Evolutionary conservation across 768 basidiomycete genomes (phyloP).

Genomic region (Lyophyllum shimeji): DNA sequence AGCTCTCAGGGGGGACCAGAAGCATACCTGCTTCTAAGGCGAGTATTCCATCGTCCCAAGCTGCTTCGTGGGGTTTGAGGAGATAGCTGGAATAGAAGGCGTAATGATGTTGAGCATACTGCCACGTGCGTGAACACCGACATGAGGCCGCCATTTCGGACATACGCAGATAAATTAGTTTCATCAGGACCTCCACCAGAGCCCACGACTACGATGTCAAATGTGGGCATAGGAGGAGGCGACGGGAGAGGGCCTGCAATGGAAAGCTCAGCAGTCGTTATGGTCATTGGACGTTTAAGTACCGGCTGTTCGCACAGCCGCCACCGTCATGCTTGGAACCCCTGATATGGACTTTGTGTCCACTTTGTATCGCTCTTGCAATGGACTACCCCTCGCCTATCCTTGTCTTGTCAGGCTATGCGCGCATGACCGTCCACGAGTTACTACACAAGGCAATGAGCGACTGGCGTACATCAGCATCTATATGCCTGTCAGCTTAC

Average conservation of each 20-base stretch:
- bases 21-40: slow-evolving; percentile 84
- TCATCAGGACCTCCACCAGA: slow-evolving; percentile 90
- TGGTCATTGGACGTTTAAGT: slow-evolving; percentile 11
- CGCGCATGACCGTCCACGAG: neutral
- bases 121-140: slow-evolving; percentile 14
- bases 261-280: slow-evolving; percentile 11
- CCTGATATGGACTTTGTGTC: slow-evolving; percentile 11
- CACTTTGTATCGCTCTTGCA: slow-evolving; percentile 2
- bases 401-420: neutral
- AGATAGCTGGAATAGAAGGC: slow-evolving; percentile 64
- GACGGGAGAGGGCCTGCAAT: neutral
- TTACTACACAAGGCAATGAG: slow-evolving; percentile 5
- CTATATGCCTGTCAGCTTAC: neutral
- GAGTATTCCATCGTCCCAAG: slow-evolving; percentile 82
- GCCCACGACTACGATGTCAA: slow-evolving; percentile 77
- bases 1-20: neutral
- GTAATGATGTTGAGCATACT: slow-evolving; percentile 9
- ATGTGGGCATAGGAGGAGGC: slow-evolving; percentile 38
- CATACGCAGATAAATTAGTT: slow-evolving; percentile 84
- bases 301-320: slow-evolving; percentile 12
- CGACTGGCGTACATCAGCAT: neutral
- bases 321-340: slow-evolving; percentile 3
- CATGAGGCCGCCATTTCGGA: slow-evolving; percentile 19
- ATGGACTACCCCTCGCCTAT: neutral
- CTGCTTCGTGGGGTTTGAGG: slow-evolving; percentile 62